A percentile compares a stretch with the other conserved stretches of the same genome.
phyloP scores from a whole-genome alignment of 352 stramenopile genomes.

The Ophiocytium majus region DNA sequence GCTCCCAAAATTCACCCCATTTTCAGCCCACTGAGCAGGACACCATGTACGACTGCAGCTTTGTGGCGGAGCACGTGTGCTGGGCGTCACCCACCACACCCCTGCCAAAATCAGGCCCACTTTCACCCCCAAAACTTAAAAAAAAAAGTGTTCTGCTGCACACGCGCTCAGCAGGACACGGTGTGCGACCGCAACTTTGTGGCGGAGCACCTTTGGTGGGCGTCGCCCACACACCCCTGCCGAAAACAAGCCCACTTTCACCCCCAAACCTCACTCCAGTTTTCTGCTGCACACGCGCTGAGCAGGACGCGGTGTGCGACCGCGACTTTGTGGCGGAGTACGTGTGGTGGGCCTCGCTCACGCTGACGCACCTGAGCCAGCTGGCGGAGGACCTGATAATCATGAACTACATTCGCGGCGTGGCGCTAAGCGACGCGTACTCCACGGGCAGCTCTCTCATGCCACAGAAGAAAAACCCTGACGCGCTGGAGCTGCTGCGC shows the following conservation, averaged over 20 bases:
- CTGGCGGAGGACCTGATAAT: slow-evolving; percentile 98
- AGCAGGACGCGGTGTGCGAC: slow-evolving; percentile 93
- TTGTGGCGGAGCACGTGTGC: slow-evolving; percentile 95
- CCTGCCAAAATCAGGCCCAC: no score
- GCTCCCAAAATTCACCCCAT: no score
- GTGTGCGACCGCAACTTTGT: slow-evolving; percentile 98
- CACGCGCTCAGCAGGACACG: no score
- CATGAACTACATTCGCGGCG: slow-evolving; percentile 76
- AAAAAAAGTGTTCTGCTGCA: no score
- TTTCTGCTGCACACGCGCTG: no score
- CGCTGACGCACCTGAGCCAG: slow-evolving; percentile 93
- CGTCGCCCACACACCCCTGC: slow-evolving; percentile 88
- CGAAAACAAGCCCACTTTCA: no score
- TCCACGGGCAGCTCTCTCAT: slow-evolving; percentile 96
- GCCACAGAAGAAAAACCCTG: slow-evolving; percentile 99
- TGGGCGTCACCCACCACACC: slow-evolving; percentile 92
- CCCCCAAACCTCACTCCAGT: no score
- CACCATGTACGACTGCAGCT: slow-evolving; percentile 77
- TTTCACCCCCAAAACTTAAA: no score
- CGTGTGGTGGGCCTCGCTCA: slow-evolving; percentile 89
- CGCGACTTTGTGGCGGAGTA: slow-evolving; percentile 98
- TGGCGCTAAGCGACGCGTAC: slow-evolving; percentile 95
- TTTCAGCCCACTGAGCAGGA: background rate
- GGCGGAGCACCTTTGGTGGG: slow-evolving; percentile 95
- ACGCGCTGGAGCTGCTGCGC: slow-evolving; percentile 94